Evolutionary conservation across 352 stramenopile species (phyloP).

Genomic region (Phytophthora idaei): DNA sequence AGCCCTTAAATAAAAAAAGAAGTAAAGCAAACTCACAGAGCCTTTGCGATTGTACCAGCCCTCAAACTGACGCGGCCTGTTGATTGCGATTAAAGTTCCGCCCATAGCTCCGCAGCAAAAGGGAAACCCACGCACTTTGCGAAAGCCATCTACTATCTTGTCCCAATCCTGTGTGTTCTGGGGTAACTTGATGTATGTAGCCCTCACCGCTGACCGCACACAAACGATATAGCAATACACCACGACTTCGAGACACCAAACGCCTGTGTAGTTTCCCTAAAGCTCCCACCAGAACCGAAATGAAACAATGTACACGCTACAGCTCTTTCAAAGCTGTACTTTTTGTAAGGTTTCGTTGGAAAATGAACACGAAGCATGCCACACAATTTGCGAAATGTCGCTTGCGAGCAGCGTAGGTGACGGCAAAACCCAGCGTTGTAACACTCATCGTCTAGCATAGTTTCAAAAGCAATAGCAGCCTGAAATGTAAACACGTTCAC

Average conservation of each 20-base stretch:
- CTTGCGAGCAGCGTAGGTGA: conserved; percentile 19
- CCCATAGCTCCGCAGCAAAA: conserved; percentile 17
- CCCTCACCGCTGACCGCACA: not conserved
- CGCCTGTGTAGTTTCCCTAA: conserved; percentile 7
- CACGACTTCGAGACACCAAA: conserved; percentile 21
- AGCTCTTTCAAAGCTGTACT: conserved; percentile 15
- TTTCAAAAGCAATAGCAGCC: conserved; percentile 6
- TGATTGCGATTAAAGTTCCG: conserved; percentile 17
- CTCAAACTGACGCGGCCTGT: conserved; percentile 7
- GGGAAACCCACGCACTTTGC: not conserved
- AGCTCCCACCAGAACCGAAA: conserved; percentile 16
- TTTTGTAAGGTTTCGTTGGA: conserved; percentile 16
- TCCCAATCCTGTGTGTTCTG: conserved; percentile 1
- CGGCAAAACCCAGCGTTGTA: conserved; percentile 20
- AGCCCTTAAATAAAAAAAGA: not conserved
- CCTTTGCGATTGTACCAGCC: conserved; percentile 23
- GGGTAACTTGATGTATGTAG: conserved; percentile 2
- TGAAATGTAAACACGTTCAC: conserved; percentile 17
- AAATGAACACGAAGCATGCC: conserved; percentile 6
- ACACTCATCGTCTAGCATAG: conserved; percentile 5
- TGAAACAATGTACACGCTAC: conserved; percentile 19
- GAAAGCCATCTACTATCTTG: conserved; percentile 1
- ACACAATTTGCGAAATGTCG: conserved; percentile 14
- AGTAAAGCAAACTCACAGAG: conserved; percentile 2
- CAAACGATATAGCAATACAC: conserved; percentile 18